A percentile compares a stretch with the other conserved stretches of the same genome.
Conservation (phyloP, 1,284 basidiomycete genomes). For the Calocybe gambosa region DNA sequence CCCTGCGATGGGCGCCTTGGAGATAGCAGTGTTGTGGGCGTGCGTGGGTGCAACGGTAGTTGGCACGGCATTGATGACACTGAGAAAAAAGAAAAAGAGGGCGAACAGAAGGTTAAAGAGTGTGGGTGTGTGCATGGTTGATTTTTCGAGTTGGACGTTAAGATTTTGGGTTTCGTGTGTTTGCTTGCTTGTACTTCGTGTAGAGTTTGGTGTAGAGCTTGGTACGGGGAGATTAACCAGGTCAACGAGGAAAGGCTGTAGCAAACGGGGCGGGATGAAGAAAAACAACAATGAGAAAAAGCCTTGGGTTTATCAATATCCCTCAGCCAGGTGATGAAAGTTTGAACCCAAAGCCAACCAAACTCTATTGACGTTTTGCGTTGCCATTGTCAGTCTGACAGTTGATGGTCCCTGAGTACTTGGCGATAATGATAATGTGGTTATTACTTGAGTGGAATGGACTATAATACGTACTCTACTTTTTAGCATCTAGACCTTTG, state of each 20-base stretch:
- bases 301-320: background rate
- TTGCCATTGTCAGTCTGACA: background rate
- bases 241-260: no score
- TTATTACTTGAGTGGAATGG: no score
- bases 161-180: background rate
- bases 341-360: background rate
- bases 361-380: background rate
- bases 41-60: background rate
- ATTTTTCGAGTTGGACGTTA: background rate
- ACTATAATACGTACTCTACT: no score
- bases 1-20: background rate
- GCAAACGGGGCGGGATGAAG: background rate
- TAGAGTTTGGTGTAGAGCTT: no score
- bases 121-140: constrained; percentile 1
- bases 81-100: constrained; percentile 7
- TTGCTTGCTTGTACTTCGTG: background rate
- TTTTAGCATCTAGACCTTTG: no score
- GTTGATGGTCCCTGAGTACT: background rate
- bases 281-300: background rate
- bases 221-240: no score
- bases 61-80: constrained; percentile 7
- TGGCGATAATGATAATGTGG: background rate
- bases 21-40: background rate
- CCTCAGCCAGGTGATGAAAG: background rate
- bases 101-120: constrained; percentile 6